Evolutionary conservation across 2,329 filamentous ascomycete genomes (phyloP).

Genomic region (Epichloe baconii): DNA sequence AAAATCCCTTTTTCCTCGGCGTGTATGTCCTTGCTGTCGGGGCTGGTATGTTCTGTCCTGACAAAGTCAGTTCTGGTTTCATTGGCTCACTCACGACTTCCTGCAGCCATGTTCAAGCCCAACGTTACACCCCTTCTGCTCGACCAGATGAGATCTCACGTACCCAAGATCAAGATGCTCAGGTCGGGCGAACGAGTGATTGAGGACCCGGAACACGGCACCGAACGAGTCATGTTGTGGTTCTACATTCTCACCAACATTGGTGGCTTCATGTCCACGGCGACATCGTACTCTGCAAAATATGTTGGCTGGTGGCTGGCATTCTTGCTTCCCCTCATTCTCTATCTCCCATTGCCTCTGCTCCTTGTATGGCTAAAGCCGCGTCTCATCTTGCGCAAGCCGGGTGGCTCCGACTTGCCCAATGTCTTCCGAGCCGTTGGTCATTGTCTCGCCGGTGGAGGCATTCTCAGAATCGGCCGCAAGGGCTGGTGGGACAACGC

Average conservation of each 20-base stretch:
- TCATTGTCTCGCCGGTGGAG: slow-evolving; percentile 37
- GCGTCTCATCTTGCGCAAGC: slow-evolving; percentile 41
- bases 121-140: slow-evolving; percentile 58
- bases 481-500: slow-evolving; percentile 45
- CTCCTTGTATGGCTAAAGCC: slow-evolving; percentile 45
- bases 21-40: slow-evolving; percentile 42
- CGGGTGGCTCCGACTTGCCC: slow-evolving; percentile 52
- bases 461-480: slow-evolving; percentile 38
- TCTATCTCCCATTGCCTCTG: slow-evolving; percentile 46
- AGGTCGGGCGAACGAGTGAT: slow-evolving; percentile 50
- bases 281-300: slow-evolving; percentile 39
- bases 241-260: slow-evolving; percentile 44
- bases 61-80: too few relatives aligned
- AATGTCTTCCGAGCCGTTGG: slow-evolving; percentile 43
- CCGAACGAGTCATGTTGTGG: slow-evolving; percentile 54
- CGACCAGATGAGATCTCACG: slow-evolving; percentile 48
- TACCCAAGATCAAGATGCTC: slow-evolving; percentile 21
- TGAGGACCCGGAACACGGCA: slow-evolving; percentile 52
- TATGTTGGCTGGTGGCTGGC: slow-evolving; percentile 38
- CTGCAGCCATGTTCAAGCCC: slow-evolving; percentile 47
- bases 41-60: slow-evolving; percentile 29
- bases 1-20: slow-evolving; percentile 48
- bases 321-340: slow-evolving; percentile 29
- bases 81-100: neutral
- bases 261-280: slow-evolving; percentile 37